Evolutionary conservation across 345 rosid species (phyloP).

Genomic region (Melastoma malabathricum): DNA sequence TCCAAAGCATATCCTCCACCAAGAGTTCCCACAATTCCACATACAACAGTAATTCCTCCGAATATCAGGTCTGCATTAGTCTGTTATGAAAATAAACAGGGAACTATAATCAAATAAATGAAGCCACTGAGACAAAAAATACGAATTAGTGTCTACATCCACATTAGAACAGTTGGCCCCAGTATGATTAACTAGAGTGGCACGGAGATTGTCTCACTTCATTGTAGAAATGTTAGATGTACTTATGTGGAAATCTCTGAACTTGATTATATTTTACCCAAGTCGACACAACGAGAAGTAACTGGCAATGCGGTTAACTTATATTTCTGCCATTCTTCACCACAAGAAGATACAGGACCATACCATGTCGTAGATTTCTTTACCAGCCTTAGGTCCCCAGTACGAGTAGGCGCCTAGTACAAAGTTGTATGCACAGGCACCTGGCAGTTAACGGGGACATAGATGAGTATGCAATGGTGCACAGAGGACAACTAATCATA

Average conservation of each 20-base stretch:
- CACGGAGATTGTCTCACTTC: too few relatives aligned
- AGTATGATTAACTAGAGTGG: too few relatives aligned
- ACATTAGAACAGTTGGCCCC: neutral
- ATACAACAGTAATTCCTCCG: conserved; percentile 76
- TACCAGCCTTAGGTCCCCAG: conserved; percentile 97
- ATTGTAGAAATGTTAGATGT: too few relatives aligned
- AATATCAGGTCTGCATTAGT: conserved; percentile 73
- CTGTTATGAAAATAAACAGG: conserved; percentile 22
- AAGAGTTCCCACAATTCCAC: conserved; percentile 76
- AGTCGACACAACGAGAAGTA: too few relatives aligned
- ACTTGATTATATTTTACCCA: too few relatives aligned
- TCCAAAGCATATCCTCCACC: conserved; percentile 71
- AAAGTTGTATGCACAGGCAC: conserved; percentile 74
- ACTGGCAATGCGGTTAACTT: too few relatives aligned
- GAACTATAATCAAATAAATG: conserved; percentile 1
- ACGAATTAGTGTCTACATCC: neutral
- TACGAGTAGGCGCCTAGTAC: conserved; percentile 94
- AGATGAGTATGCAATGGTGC: neutral
- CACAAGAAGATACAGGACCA: neutral
- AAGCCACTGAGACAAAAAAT: neutral
- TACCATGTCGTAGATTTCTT: conserved; percentile 81
- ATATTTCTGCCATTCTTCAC: too few relatives aligned
- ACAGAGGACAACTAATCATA: too few relatives aligned
- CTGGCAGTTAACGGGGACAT: conserved; percentile 22
- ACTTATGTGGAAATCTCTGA: too few relatives aligned